Evolutionary conservation across 2,329 filamentous ascomycete genomes (phyloP), one percentile per base, ranked within the genome.

Genomic region (Penicillium frequentans): DNA sequence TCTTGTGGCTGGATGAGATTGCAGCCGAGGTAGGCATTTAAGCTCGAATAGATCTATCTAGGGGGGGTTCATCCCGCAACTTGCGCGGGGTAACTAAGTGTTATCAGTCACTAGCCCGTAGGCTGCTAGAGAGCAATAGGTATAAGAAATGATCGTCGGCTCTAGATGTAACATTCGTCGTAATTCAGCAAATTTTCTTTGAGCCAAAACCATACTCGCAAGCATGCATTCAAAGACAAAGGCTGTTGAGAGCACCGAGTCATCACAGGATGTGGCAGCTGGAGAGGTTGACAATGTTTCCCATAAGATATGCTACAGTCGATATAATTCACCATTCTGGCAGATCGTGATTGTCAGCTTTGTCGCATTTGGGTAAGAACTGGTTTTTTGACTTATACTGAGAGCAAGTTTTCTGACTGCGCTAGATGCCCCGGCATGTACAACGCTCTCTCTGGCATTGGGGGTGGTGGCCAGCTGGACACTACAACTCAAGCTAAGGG

Each of bases 281-380:
- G 35, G 35, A 13, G 42, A 44, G 5, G 11, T 44, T 14, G 42
- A 44, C 7, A 23, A 3, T n/a, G 7, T 24, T 16, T 29, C 43
- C 6, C 16, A 31, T 4, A 49, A 47, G 14, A 53, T 54, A 29
- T 49, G 44, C 23, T 54, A 43, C 11, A 23, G 44, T 23, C 52
- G 52, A n/a, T 54, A 54, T 19, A 54, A 54, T 19, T 43, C 52
- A 11, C 52, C 52, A 16, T 54, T 54, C 19, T 54, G 52, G 52
- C 52, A 54, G 45, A 42, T 54, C 16, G 45, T 54, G 5, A 54
- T 54, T 13, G 52, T 54, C 33, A 54, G 52, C 45, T 49, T 54
- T 21, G 52, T 54, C 5, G 52, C 52, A 14, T 54, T 54, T 19
- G 52, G 52, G 52, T 54, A 23, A 35, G 42, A 24, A 16, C 16